Percentiles rank a stretch among this genome's conserved stretches.
These are phyloP conservation scores for Botryosphaeria agaves DNA, from an alignment of 2,329 filamentous ascomycete genomes.

Conservation along the genomic window DNA sequence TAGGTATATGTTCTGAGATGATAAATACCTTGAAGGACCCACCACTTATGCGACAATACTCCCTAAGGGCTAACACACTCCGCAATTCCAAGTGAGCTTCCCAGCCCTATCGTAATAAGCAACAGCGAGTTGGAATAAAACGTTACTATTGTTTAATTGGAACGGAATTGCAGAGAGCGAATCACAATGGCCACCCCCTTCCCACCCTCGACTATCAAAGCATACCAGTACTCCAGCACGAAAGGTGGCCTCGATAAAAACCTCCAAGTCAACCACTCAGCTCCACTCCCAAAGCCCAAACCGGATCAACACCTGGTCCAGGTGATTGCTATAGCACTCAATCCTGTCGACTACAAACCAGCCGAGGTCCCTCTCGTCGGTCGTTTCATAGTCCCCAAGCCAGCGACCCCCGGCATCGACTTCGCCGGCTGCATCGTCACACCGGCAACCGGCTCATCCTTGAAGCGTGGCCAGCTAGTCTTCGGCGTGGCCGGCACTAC, in stretches of 20 bases:
- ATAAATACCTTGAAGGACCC: background rate
- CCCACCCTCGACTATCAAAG: constrained; percentile 29
- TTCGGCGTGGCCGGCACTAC: constrained; percentile 20
- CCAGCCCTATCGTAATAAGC: background rate
- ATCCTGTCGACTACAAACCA: constrained; percentile 48
- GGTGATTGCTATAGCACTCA: constrained; percentile 36
- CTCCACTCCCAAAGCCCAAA: constrained; percentile 23
- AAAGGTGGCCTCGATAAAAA: constrained; percentile 34
- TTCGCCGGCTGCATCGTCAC: constrained; percentile 31
- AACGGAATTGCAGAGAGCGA: background rate
- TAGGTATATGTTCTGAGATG: background rate
- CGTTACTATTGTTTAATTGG: background rate
- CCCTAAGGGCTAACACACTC: background rate
- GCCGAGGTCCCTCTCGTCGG: constrained; percentile 31
- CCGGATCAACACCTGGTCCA: constrained; percentile 34
- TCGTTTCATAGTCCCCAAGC: constrained; percentile 18
- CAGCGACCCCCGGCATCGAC: constrained; percentile 33
- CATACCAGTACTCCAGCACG: constrained; percentile 37
- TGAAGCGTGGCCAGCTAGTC: constrained; percentile 20
- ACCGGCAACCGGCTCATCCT: constrained; percentile 15
- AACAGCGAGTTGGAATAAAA: background rate
- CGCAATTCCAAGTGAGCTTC: background rate
- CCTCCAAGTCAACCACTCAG: constrained; percentile 27
- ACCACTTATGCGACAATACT: background rate
- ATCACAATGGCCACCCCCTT: constrained; percentile 1